Evolutionary conservation across 305 asterid species (phyloP).

Genomic region (Fraxinus dipetala): DNA sequence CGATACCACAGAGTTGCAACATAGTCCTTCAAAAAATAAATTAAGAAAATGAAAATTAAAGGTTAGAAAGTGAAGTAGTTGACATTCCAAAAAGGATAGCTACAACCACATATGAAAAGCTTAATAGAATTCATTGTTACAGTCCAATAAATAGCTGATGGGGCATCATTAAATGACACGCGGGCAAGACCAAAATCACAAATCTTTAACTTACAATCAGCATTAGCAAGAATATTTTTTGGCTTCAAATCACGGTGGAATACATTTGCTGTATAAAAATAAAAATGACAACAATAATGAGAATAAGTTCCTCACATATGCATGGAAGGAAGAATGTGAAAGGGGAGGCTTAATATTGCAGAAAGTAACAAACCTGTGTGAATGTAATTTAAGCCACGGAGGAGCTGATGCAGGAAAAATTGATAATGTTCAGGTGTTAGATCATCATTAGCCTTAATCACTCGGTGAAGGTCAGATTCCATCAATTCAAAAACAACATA

Average conservation of each 20-base stretch:
- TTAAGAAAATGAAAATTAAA: not conserved
- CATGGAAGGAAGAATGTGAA: not conserved
- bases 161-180: conserved; percentile 26
- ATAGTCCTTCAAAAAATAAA: conserved; percentile 25
- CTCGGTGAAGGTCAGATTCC: conserved; percentile 27
- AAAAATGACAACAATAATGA: not conserved
- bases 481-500: conserved; percentile 22
- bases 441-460: conserved; percentile 21
- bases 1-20: conserved; percentile 42
- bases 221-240: conserved; percentile 22
- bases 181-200: conserved; percentile 24
- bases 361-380: conserved; percentile 15
- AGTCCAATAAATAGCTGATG: conserved; percentile 21
- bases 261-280: conserved; percentile 19
- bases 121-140: not conserved
- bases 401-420: conserved; percentile 17
- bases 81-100: not conserved
- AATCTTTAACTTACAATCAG: conserved; percentile 25
- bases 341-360: not conserved
- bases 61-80: not conserved
- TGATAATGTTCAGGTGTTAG: conserved; percentile 17
- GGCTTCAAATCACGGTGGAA: conserved; percentile 23
- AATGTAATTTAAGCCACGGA: conserved; percentile 16
- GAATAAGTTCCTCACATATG: not conserved
- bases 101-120: not conserved